A percentile compares a stretch with the other conserved stretches of the same genome.
phyloP scores from a whole-genome alignment of 805 yeast genomes.

The Candida caryicola region DNA sequence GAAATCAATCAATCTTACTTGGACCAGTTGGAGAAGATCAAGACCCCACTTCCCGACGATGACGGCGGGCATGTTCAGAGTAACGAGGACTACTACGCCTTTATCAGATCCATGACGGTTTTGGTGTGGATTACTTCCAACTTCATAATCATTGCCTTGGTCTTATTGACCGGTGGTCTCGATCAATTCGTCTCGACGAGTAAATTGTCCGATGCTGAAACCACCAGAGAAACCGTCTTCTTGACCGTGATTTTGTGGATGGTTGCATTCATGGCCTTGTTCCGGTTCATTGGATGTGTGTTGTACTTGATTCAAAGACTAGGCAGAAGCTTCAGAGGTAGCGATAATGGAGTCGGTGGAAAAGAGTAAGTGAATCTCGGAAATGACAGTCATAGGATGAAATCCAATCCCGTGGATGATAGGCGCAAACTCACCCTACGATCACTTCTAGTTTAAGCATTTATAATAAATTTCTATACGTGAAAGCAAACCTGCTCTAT shows the following conservation, averaged over 20 bases:
- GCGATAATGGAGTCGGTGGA: constrained; percentile 2
- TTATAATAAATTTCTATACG: too few species aligned
- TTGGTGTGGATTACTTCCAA: constrained; percentile 46
- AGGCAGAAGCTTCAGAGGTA: constrained; percentile 22
- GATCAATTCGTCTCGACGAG: constrained; percentile 33
- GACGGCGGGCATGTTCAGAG: constrained; percentile 24
- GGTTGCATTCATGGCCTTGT: constrained; percentile 58
- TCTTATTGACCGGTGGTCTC: constrained; percentile 44
- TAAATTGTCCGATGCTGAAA: constrained; percentile 2
- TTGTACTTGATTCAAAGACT: constrained; percentile 44
- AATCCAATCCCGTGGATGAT: too few species aligned
- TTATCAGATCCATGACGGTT: constrained; percentile 45
- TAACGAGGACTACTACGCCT: constrained; percentile 47
- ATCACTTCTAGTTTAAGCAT: too few species aligned
- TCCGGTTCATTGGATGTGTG: constrained; percentile 54
- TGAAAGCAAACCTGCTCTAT: too few species aligned
- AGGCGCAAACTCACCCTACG: too few species aligned
- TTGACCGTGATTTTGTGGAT: constrained; percentile 58
- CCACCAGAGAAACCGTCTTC: constrained; percentile 38
- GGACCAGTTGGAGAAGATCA: constrained; percentile 52
- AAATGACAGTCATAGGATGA: too few species aligned
- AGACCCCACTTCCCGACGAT: constrained; percentile 38
- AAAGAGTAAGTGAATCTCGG: background rate
- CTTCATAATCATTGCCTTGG: constrained; percentile 40
- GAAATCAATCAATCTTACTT: constrained; percentile 54